A percentile compares a stretch with the other conserved stretches of the same genome.
Evolutionary conservation across 257 asterid genomes (phyloP).

Genomic region (Solanum pimpinellifolium): DNA sequence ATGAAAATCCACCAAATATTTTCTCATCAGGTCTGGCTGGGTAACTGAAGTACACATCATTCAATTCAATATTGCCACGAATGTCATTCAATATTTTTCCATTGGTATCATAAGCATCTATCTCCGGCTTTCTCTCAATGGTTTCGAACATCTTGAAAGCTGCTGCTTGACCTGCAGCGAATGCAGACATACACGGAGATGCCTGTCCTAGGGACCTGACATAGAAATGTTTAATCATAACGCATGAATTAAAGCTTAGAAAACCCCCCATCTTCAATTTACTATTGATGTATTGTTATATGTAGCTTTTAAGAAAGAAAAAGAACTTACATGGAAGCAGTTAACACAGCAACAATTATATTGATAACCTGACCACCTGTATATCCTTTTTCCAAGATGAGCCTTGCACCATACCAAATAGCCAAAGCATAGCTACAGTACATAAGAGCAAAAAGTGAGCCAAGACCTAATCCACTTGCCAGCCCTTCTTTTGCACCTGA

Average conservation of each 20-base stretch:
- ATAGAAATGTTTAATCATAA: not conserved
- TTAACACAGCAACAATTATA: constrained; percentile 52
- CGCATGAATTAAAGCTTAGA: not conserved
- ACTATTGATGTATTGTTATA: not conserved
- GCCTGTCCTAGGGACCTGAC: constrained; percentile 6
- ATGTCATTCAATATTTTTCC: constrained; percentile 53
- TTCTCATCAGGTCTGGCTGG: constrained; percentile 72
- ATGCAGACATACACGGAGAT: constrained; percentile 71
- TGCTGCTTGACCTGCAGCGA: constrained; percentile 72
- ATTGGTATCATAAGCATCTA: constrained; percentile 45
- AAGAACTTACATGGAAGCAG: constrained; percentile 64
- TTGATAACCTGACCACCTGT: constrained; percentile 58
- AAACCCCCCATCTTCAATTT: not conserved
- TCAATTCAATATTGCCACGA: constrained; percentile 54
- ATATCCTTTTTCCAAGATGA: constrained; percentile 45
- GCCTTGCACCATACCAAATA: constrained; percentile 63
- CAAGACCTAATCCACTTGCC: constrained; percentile 66
- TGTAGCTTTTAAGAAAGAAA: not conserved
- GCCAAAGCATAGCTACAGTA: constrained; percentile 74
- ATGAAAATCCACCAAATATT: constrained; percentile 55
- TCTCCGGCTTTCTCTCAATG: constrained; percentile 48
- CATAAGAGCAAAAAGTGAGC: constrained; percentile 47
- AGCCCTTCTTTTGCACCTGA: constrained; percentile 62
- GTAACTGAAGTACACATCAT: constrained; percentile 45
- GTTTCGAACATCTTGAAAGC: constrained; percentile 90